These are phyloP conservation scores for Cylindrotheca closterium DNA, from an alignment of 108 stramenopile genomes.

Conservation along the genomic window DNA sequence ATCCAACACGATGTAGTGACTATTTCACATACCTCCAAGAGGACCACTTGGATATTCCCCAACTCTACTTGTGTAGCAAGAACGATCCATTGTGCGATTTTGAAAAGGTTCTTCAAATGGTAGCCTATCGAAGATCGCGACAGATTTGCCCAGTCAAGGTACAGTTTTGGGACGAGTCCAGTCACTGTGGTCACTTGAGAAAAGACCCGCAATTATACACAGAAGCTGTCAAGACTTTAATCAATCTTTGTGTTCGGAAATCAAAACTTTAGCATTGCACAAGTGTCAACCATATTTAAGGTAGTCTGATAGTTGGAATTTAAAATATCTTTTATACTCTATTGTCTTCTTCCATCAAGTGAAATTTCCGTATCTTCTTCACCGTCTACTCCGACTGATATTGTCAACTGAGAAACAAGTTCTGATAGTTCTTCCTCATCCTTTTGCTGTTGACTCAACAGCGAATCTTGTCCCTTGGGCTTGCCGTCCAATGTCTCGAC, in stretches of 20 bases:
- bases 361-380: not conserved
- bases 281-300: no score
- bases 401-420: no score
- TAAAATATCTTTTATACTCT: no score
- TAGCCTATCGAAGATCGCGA: constrained; percentile 24
- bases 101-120: constrained; percentile 38
- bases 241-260: not conserved
- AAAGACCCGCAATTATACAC: constrained; percentile 55
- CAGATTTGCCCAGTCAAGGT: constrained; percentile 35
- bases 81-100: constrained; percentile 48
- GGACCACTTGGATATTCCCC: constrained; percentile 46
- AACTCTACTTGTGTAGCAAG: constrained; percentile 70
- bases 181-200: constrained; percentile 63
- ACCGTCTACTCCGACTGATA: not conserved
- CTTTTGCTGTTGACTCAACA: not conserved
- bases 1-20: constrained; percentile 34
- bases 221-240: constrained; percentile 13
- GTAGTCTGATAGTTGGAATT: no score
- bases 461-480: not conserved
- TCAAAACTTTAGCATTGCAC: not conserved
- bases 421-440: no score
- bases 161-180: constrained; percentile 48
- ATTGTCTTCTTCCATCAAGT: not conserved
- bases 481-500: not conserved
- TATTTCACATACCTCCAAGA: constrained; percentile 49